Conservation (phyloP, 768 basidiomycete species). For the Lentinula edodes region DNA sequence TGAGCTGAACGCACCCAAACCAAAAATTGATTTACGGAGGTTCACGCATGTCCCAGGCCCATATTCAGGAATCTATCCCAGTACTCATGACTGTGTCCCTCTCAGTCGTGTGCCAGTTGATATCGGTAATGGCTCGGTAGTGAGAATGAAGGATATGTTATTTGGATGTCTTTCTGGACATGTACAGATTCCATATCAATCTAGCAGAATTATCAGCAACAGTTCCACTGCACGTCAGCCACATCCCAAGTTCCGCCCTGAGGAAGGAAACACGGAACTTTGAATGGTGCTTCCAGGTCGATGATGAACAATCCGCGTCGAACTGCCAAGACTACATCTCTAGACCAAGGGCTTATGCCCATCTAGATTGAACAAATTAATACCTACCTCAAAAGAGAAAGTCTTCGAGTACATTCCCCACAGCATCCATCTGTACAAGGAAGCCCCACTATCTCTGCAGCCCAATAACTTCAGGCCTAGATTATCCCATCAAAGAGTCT, state of each 20-base stretch:
- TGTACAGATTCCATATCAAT: slow-evolving; percentile 90
- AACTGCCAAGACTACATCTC: slow-evolving; percentile 88
- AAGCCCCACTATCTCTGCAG: no score
- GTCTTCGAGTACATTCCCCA: slow-evolving; percentile 62
- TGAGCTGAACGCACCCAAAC: slow-evolving; percentile 49
- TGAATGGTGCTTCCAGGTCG: slow-evolving; percentile 82
- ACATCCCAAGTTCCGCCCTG: slow-evolving; percentile 98
- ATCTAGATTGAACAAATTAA: slow-evolving; percentile 43
- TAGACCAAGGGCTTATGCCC: slow-evolving; percentile 84
- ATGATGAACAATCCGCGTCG: slow-evolving; percentile 93
- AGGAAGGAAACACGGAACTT: slow-evolving; percentile 88
- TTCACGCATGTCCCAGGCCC: slow-evolving; percentile 87
- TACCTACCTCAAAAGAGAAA: background rate
- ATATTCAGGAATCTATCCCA: slow-evolving; percentile 90
- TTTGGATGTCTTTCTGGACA: slow-evolving; percentile 71
- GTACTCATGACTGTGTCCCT: slow-evolving; percentile 85
- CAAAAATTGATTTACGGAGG: slow-evolving; percentile 69
- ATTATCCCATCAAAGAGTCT: no score
- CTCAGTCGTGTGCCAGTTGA: slow-evolving; percentile 92
- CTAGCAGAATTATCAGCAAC: slow-evolving; percentile 25
- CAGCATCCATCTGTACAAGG: no score
- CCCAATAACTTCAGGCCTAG: no score
- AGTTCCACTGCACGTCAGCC: slow-evolving; percentile 87
- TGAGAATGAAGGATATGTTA: slow-evolving; percentile 84
- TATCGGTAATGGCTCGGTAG: slow-evolving; percentile 93